Evolutionary conservation across 2,329 filamentous ascomycete genomes (phyloP).

Genomic region (Colletotrichum sp.): DNA sequence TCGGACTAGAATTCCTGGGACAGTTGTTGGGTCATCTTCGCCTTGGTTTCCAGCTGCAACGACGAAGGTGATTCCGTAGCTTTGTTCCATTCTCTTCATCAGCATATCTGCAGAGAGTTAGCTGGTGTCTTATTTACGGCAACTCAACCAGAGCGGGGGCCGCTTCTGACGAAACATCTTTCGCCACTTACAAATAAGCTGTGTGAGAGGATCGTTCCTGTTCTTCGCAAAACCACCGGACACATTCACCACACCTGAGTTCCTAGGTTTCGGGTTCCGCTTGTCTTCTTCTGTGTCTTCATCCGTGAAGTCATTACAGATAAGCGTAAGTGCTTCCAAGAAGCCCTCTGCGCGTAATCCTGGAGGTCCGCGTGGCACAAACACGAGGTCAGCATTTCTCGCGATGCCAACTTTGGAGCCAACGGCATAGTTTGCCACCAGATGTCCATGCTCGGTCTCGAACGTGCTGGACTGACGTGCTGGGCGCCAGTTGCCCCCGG

Average conservation of each 20-base stretch:
- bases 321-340: not conserved
- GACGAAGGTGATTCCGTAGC: not conserved
- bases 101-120: not conserved
- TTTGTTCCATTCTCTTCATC: not conserved
- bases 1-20: not conserved
- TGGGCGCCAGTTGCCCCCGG: not conserved
- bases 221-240: not conserved
- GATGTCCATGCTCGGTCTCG: not conserved
- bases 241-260: not conserved
- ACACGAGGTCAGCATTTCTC: not conserved
- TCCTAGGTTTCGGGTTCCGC: not conserved
- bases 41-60: not conserved
- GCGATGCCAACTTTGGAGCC: not conserved
- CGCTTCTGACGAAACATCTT: not conserved
- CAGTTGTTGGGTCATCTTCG: not conserved
- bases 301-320: not conserved
- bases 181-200: not conserved
- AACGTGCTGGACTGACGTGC: not conserved
- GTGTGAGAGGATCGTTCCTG: not conserved
- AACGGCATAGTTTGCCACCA: not conserved
- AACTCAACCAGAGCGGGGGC: not conserved
- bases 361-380: not conserved
- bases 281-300: not conserved
- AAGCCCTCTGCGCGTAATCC: not conserved
- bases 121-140: not conserved